These are phyloP conservation scores for Neonothopanus nambi DNA, from an alignment of 1,284 basidiomycete genomes.

Conservation along the genomic window DNA sequence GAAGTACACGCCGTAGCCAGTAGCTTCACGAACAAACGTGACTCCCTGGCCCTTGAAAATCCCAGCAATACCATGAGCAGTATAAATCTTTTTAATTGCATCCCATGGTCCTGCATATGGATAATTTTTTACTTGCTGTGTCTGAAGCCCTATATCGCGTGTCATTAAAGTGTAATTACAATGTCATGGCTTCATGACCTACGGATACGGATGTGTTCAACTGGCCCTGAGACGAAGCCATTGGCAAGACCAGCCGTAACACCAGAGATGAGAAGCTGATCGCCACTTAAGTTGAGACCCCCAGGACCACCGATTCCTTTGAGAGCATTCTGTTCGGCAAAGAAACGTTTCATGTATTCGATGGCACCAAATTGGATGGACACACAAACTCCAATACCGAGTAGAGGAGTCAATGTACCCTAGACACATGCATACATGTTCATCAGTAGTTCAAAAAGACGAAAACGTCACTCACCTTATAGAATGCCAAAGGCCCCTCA, in stretches of 20 bases:
- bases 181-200: conserved; percentile 28
- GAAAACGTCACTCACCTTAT: conserved; percentile 66
- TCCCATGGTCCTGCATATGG: conserved; percentile 84
- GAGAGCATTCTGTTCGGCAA: conserved; percentile 60
- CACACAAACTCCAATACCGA: conserved; percentile 94
- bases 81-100: conserved; percentile 81
- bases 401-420: conserved; percentile 91
- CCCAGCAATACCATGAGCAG: conserved; percentile 74
- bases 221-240: conserved; percentile 90
- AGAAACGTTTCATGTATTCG: conserved; percentile 87
- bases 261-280: conserved; percentile 79
- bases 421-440: conserved; percentile 34
- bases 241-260: conserved; percentile 89
- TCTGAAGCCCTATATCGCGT: conserved; percentile 70
- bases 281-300: conserved; percentile 55
- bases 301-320: conserved; percentile 58
- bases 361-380: conserved; percentile 96
- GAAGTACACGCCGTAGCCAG: conserved; percentile 90
- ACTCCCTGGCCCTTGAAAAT: conserved; percentile 93
- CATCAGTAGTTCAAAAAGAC: conserved; percentile 2
- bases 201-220: conserved; percentile 98
- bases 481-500: conserved; percentile 93
- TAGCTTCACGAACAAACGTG: conserved; percentile 85
- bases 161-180: background rate
- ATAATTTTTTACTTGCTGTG: conserved; percentile 75